Percentiles rank a stretch among this genome's conserved stretches.
These are phyloP conservation scores for Lathyrus aphaca DNA, from an alignment of 306 rosid species.

Conservation along the genomic window DNA sequence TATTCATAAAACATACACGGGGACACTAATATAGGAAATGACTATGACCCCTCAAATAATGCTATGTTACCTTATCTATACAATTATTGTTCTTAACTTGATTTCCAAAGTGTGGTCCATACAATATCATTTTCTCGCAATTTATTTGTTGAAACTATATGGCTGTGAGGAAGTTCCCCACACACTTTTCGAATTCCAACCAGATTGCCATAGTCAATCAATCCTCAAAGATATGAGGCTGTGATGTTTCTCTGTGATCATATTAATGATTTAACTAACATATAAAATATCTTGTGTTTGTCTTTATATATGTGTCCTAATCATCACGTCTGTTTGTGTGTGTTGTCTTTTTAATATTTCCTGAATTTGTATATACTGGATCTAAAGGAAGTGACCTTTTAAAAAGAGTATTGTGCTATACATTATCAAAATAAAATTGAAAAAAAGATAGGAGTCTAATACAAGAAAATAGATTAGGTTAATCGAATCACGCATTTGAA, in stretches of 20 bases:
- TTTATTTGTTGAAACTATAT: background rate
- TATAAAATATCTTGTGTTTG: background rate
- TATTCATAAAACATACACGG: background rate
- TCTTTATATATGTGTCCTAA: conserved; percentile 8
- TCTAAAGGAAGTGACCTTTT: background rate
- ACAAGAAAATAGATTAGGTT: too few species aligned
- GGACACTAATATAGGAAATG: background rate
- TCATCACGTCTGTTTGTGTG: conserved; percentile 8
- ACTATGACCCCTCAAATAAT: conserved; percentile 6
- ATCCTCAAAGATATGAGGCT: background rate
- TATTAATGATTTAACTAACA: background rate
- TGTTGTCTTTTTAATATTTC: background rate
- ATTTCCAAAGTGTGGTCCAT: conserved; percentile 16
- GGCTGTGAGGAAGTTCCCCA: background rate
- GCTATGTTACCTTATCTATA: background rate
- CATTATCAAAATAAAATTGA: too few species aligned
- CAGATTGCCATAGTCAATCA: background rate
- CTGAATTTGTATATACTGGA: background rate
- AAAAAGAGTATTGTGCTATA: too few species aligned
- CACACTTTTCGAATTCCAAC: conserved; percentile 6
- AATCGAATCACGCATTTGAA: too few species aligned
- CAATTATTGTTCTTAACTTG: background rate
- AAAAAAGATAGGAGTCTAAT: too few species aligned
- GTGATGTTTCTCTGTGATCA: background rate
- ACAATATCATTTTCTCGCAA: background rate